phyloP scores from a whole-genome alignment of 495 filamentous ascomycete species.

The Amorphotheca resinae region DNA sequence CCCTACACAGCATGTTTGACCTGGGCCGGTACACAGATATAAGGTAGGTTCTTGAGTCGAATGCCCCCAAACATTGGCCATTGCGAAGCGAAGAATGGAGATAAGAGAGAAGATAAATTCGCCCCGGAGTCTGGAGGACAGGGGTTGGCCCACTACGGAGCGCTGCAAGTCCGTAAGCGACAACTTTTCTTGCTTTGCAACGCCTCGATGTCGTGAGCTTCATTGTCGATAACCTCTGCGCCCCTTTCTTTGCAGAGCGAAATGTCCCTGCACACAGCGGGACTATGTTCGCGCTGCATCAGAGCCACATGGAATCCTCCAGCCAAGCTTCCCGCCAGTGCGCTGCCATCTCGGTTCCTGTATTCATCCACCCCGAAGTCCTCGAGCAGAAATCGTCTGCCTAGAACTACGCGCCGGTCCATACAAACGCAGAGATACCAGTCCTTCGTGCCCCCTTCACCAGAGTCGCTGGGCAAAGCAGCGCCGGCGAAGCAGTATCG shows the following conservation, averaged over 20 bases:
- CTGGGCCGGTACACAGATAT: too few relatives aligned
- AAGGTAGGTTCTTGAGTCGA: too few relatives aligned
- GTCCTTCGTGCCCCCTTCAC: constrained; percentile 70
- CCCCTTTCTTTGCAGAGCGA: constrained; percentile 4
- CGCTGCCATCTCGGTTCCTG: constrained; percentile 21
- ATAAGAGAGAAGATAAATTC: too few relatives aligned
- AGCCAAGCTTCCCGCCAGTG: not conserved
- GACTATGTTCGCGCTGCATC: constrained; percentile 10
- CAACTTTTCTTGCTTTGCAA: too few relatives aligned
- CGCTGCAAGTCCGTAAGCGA: too few relatives aligned
- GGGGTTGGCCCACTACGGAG: too few relatives aligned
- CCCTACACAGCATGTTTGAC: too few relatives aligned
- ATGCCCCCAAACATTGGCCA: too few relatives aligned
- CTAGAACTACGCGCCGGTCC: not conserved
- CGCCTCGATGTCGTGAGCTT: too few relatives aligned
- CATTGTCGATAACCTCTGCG: too few relatives aligned
- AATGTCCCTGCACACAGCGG: constrained; percentile 18
- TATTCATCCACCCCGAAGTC: constrained; percentile 41
- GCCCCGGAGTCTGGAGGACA: too few relatives aligned
- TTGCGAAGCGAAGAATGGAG: too few relatives aligned
- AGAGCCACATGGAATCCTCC: not conserved
- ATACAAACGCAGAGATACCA: constrained; percentile 36
- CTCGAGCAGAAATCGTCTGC: not conserved
- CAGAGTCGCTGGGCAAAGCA: constrained; percentile 65
- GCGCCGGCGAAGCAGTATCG: constrained; percentile 50